phyloP scores from a whole-genome alignment of 805 yeast species.

The Cyberlindnera japonica region DNA sequence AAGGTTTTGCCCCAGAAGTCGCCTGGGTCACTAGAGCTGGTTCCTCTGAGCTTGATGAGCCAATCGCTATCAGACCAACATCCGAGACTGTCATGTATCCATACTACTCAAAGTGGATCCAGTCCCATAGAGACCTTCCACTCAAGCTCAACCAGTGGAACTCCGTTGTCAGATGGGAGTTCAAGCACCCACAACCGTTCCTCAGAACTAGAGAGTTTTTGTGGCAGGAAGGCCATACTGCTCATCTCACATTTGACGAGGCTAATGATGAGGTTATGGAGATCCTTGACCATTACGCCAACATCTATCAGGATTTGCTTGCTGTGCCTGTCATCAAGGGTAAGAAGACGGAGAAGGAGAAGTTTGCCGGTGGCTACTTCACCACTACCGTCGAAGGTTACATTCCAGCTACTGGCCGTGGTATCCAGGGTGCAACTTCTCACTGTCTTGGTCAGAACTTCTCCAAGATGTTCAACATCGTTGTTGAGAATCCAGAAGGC shows the following conservation, averaged over 20 bases:
- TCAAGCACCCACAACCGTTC: conserved; percentile 99
- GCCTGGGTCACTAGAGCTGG: conserved; percentile 99
- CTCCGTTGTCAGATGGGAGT: conserved; percentile 99
- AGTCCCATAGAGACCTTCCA: conserved; percentile 97
- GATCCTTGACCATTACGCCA: conserved; percentile 82
- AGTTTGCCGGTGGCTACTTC: conserved; percentile 96
- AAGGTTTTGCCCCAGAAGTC: conserved; percentile 99
- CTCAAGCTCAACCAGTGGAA: conserved; percentile 98
- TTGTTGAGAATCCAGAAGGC: conserved; percentile 95
- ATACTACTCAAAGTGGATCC: conserved; percentile 97
- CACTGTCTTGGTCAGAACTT: conserved; percentile 98
- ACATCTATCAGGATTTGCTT: conserved; percentile 82
- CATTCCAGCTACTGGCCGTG: conserved; percentile 98
- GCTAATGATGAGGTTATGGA: conserved; percentile 81
- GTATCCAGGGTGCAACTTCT: conserved; percentile 98
- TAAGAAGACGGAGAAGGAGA: conserved; percentile 93
- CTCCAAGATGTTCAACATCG: conserved; percentile 95
- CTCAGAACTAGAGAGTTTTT: conserved; percentile 97
- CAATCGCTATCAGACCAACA: conserved; percentile 98
- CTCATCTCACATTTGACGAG: conserved; percentile 78
- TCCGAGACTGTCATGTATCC: conserved; percentile 99
- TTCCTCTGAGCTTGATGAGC: conserved; percentile 89
- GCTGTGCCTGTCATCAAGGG: conserved; percentile 98
- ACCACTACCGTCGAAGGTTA: conserved; percentile 97
- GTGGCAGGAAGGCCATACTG: conserved; percentile 99